Evolutionary conservation across 1,284 basidiomycete species (phyloP).

Genomic region (Ceratobasidium sp.): DNA sequence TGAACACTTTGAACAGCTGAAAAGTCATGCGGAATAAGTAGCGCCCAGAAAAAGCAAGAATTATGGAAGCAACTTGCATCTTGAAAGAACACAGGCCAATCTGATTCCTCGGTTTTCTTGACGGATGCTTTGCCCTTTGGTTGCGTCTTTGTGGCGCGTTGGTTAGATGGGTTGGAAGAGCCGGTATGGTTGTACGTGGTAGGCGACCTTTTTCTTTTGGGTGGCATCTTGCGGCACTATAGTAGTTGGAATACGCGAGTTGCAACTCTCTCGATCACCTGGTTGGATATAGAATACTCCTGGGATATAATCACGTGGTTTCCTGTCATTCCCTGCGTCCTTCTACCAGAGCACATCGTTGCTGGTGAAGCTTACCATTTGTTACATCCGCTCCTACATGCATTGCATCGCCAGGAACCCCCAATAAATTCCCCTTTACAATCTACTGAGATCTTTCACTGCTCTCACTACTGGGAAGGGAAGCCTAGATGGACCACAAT

Average conservation of each 20-base stretch:
- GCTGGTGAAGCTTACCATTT: too few relatives aligned
- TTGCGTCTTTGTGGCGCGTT: slow-evolving; percentile 10
- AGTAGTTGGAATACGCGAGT: too few relatives aligned
- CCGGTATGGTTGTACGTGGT: background rate
- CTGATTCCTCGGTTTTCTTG: slow-evolving; percentile 2
- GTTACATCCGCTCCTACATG: too few relatives aligned
- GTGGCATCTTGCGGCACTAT: slow-evolving; percentile 34
- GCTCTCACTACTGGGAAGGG: too few relatives aligned
- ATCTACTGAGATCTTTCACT: too few relatives aligned
- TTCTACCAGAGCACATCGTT: too few relatives aligned
- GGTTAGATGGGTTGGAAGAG: slow-evolving; percentile 21
- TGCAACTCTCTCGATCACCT: background rate
- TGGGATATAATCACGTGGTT: too few relatives aligned
- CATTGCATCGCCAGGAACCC: too few relatives aligned
- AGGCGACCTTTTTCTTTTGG: slow-evolving; percentile 30
- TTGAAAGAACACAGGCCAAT: slow-evolving; percentile 32
- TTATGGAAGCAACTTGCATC: slow-evolving; percentile 1
- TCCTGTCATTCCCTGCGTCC: too few relatives aligned
- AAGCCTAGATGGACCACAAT: too few relatives aligned
- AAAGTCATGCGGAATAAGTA: background rate
- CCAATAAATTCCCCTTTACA: too few relatives aligned
- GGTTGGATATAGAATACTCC: too few relatives aligned
- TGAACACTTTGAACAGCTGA: slow-evolving; percentile 46
- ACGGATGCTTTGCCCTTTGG: slow-evolving; percentile 1
- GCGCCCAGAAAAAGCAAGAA: background rate